A percentile compares a stretch with the other conserved stretches of the same genome.
Evolutionary conservation across 2,329 filamentous ascomycete genomes (phyloP).

Genomic region (Epichloe glyceriae): DNA sequence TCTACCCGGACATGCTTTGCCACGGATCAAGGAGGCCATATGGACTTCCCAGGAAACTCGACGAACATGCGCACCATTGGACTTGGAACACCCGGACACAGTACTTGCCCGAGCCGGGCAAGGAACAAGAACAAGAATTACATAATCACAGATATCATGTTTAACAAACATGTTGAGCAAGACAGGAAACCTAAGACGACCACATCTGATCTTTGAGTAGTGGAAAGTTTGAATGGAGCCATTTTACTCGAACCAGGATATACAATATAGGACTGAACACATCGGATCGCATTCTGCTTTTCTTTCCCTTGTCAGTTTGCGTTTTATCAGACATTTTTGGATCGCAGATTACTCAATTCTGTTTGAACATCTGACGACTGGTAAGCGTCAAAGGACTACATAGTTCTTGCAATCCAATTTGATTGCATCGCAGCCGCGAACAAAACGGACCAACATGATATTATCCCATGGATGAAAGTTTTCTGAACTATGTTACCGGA

Average conservation of each 20-base stretch:
- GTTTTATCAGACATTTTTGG: neutral
- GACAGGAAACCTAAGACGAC: neutral
- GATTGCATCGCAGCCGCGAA: constrained; percentile 14
- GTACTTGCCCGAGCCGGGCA: constrained; percentile 9
- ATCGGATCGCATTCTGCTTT: neutral
- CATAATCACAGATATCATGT: neutral
- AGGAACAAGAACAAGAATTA: constrained; percentile 1
- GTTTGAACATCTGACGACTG: constrained; percentile 2
- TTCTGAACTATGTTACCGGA: neutral
- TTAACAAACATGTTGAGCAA: constrained; percentile 3
- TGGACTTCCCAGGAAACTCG: neutral
- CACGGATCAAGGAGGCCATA: neutral
- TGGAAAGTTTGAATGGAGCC: neutral
- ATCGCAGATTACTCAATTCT: neutral
- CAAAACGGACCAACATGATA: neutral
- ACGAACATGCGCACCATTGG: neutral
- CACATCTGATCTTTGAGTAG: neutral
- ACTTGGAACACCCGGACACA: constrained; percentile 2
- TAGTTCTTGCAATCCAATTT: constrained; percentile 12
- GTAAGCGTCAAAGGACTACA: constrained; percentile 7
- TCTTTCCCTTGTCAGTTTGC: neutral
- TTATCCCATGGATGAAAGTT: neutral
- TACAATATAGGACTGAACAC: neutral
- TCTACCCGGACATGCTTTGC: neutral
- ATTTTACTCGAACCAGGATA: neutral